Evolutionary conservation across 768 basidiomycete genomes (phyloP), one percentile per base, ranked within the genome.

Genomic region (Suillus bovinus): DNA sequence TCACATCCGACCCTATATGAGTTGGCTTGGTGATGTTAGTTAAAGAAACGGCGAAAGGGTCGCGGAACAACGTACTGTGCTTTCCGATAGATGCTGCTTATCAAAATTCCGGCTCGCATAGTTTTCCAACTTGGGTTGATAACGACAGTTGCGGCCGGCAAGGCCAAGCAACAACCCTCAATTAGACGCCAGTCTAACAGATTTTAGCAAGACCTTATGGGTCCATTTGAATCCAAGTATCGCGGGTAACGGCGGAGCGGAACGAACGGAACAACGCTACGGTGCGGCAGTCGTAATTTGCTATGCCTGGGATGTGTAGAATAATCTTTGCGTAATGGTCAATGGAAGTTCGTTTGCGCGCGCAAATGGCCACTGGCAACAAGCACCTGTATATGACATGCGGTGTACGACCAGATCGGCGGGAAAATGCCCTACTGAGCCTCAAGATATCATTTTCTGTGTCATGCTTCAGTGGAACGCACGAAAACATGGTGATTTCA

Each of bases 21-120:
- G 49, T 50, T 50, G 49, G 49, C 49, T 20, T 50, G 49, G 49
- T 6, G 49, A 50, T 50, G 31, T 50, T 29, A 11, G 29, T 50
- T 50, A 50, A 29, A 20, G 16, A 50, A n/a, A n/a, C n/a, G 8
- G 17, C 20, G 27, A 49, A 49, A 49, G 16, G 24, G 24, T 29
- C 6, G 27, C 27, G 5, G 49, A 10, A 50, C 49, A 29, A 50
- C 49, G 49, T 50, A 50, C 49, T 29, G 27, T 29, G 9, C 49
- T 29, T 29, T 50, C 27, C 9, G 17, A 20, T 29, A 29, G 47
- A 11, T 14, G 47, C 3, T 17, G 47, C 24, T 27, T 27, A 49
- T 49, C 16, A 16, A 27, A 49, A 27, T 4, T 27, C 24, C 16
- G 16, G 27, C 9, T 29, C 29, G 11, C 49, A 50, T 27, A 17